Evolutionary conservation across 306 rosid species (phyloP).

Genomic region (Medicago lupulina): DNA sequence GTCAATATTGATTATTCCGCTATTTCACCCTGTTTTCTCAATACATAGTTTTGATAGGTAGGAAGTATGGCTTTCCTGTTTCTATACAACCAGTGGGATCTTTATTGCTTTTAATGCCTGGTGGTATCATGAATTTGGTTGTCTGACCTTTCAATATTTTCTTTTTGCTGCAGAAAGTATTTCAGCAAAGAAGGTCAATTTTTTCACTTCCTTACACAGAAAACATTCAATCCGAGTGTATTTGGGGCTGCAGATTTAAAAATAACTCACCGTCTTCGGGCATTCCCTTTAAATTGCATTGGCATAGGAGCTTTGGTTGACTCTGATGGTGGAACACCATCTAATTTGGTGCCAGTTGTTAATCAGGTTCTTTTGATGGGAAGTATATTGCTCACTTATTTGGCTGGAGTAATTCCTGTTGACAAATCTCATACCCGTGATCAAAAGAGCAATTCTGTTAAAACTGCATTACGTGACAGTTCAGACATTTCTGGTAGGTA

Average conservation of each 20-base stretch:
- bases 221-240: constrained; percentile 45
- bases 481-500: constrained; percentile 93
- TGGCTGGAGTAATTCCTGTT: constrained; percentile 81
- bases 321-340: constrained; percentile 57
- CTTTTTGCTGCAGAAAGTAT: constrained; percentile 56
- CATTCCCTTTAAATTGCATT: constrained; percentile 49
- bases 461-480: constrained; percentile 49
- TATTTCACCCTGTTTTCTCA: constrained; percentile 13
- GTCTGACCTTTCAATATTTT: constrained; percentile 33
- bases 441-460: constrained; percentile 56
- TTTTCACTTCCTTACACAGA: constrained; percentile 44
- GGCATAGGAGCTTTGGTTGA: constrained; percentile 72
- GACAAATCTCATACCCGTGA: constrained; percentile 50
- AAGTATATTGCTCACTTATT: constrained; percentile 83
- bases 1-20: constrained; percentile 5
- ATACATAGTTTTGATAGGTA: constrained; percentile 8
- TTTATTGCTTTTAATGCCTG: constrained; percentile 13
- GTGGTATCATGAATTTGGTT: constrained; percentile 33
- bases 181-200: constrained; percentile 48
- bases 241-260: constrained; percentile 46
- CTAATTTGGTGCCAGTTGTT: constrained; percentile 68
- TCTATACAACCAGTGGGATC: not conserved
- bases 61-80: constrained; percentile 15
- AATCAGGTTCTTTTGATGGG: constrained; percentile 86
- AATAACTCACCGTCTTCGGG: constrained; percentile 46